Conservation (phyloP, 2,329 filamentous ascomycete genomes). For the Ceratocystis destructans region DNA sequence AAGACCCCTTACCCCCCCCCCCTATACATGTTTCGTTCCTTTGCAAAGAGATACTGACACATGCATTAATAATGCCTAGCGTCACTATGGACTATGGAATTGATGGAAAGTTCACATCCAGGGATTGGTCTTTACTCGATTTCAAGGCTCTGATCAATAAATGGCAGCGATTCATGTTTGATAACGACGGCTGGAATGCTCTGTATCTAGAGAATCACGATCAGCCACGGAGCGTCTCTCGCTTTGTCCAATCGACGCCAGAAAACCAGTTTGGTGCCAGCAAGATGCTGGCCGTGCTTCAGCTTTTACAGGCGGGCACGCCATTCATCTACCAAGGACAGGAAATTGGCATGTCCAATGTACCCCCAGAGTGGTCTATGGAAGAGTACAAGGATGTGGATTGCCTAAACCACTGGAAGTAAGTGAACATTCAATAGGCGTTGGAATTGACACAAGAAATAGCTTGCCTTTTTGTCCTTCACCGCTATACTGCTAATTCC, state of each 20-base stretch:
- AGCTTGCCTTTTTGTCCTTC: neutral
- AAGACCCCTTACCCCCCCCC: slow-evolving; percentile 26
- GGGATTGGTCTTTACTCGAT: slow-evolving; percentile 35
- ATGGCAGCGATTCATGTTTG: slow-evolving; percentile 47
- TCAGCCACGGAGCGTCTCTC: slow-evolving; percentile 45
- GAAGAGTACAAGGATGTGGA: slow-evolving; percentile 57
- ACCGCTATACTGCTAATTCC: neutral
- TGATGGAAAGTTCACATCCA: slow-evolving; percentile 32
- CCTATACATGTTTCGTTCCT: neutral
- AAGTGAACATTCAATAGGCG: slow-evolving; percentile 20
- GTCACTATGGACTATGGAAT: slow-evolving; percentile 37
- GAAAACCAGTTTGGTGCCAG: slow-evolving; percentile 36
- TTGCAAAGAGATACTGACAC: slow-evolving; percentile 20
- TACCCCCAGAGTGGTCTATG: slow-evolving; percentile 46
- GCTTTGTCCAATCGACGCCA: slow-evolving; percentile 39
- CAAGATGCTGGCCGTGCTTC: slow-evolving; percentile 46
- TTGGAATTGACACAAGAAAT: too few species aligned
- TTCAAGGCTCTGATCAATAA: slow-evolving; percentile 41
- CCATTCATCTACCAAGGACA: slow-evolving; percentile 58
- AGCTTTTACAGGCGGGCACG: slow-evolving; percentile 46
- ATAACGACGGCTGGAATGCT: slow-evolving; percentile 49
- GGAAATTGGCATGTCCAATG: slow-evolving; percentile 53
- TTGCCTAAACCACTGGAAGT: slow-evolving; percentile 38
- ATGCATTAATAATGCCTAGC: slow-evolving; percentile 18
- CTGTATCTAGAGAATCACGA: slow-evolving; percentile 55